Percentiles rank a stretch among this genome's conserved stretches.
These are phyloP conservation scores for Mycena leptocephala DNA, from an alignment of 768 basidiomycete genomes.

Conservation along the genomic window DNA sequence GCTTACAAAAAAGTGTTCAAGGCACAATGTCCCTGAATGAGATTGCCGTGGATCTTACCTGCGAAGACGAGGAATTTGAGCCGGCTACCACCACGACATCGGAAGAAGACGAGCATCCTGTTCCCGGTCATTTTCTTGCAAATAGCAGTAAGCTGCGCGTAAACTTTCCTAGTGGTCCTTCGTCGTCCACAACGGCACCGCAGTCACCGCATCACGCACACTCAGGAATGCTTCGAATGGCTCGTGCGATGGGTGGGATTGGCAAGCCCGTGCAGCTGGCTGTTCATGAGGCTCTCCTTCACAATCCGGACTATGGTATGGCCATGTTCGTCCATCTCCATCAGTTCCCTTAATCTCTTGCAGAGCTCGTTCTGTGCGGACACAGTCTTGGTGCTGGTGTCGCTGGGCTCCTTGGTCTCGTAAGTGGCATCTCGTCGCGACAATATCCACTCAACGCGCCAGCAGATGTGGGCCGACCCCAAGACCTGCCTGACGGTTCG, in stretches of 20 bases:
- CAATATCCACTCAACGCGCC: not conserved
- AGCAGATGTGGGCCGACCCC: conserved; percentile 91
- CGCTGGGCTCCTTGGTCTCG: conserved; percentile 81
- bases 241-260: conserved; percentile 81
- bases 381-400: conserved; percentile 92
- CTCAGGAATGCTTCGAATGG: conserved; percentile 87
- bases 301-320: conserved; percentile 83
- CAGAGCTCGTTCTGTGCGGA: conserved; percentile 84
- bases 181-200: conserved; percentile 35
- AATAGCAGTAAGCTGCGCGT: conserved; percentile 23
- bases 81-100: conserved; percentile 60
- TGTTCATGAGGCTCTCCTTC: conserved; percentile 77
- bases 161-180: conserved; percentile 20
- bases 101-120: conserved; percentile 49
- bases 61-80: conserved; percentile 80
- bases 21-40: conserved; percentile 93
- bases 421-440: conserved; percentile 48
- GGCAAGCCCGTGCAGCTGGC: conserved; percentile 86
- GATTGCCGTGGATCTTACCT: conserved; percentile 89
- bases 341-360: not conserved
- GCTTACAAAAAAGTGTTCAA: conserved; percentile 35
- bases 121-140: conserved; percentile 61
- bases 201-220: conserved; percentile 75
- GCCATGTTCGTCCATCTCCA: conserved; percentile 29
- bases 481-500: conserved; percentile 79